Percentiles rank a stretch among this genome's conserved stretches.
These are phyloP conservation scores for Fusarium domesticum DNA, from an alignment of 2,329 filamentous ascomycete genomes.

Conservation along the genomic window DNA sequence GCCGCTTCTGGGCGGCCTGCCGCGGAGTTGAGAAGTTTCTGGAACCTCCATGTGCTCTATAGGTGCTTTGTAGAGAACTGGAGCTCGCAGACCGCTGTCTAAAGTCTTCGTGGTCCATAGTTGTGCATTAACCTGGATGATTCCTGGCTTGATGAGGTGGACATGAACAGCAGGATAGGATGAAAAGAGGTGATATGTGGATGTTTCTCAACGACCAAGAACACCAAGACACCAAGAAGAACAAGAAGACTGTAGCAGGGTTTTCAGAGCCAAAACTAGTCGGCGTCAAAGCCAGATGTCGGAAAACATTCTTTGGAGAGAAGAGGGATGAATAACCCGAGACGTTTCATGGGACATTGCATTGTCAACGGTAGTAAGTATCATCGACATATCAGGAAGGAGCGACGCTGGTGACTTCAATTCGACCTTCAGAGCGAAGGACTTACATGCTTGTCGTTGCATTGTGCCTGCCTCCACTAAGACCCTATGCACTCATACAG, in stretches of 20 bases:
- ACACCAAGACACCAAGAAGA: conserved; percentile 23
- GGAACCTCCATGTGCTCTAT: conserved; percentile 27
- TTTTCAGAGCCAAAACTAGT: conserved; percentile 22
- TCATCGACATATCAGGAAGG: no score
- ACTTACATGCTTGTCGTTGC: no score
- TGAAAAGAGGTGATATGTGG: conserved; percentile 18
- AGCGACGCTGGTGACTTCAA: no score
- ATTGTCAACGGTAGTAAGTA: no score
- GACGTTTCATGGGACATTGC: no score
- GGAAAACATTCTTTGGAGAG: conserved; percentile 13
- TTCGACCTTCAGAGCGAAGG: no score
- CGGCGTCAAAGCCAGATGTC: conserved; percentile 14
- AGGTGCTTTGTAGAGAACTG: conserved; percentile 37
- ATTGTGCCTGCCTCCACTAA: no score
- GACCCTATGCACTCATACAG: no score
- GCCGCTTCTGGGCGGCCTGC: conserved; percentile 33
- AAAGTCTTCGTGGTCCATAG: conserved; percentile 31
- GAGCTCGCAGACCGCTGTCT: conserved; percentile 40
- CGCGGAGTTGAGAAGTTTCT: conserved; percentile 16
- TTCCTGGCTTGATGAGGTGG: conserved; percentile 2
- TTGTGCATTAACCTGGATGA: conserved; percentile 6
- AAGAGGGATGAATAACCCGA: conserved; percentile 9
- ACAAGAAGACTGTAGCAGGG: conserved; percentile 14
- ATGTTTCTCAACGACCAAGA: conserved; percentile 18
- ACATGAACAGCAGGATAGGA: conserved; percentile 7